phyloP scores from a whole-genome alignment of 768 basidiomycete species.

The Podaxis mareebaensis region DNA sequence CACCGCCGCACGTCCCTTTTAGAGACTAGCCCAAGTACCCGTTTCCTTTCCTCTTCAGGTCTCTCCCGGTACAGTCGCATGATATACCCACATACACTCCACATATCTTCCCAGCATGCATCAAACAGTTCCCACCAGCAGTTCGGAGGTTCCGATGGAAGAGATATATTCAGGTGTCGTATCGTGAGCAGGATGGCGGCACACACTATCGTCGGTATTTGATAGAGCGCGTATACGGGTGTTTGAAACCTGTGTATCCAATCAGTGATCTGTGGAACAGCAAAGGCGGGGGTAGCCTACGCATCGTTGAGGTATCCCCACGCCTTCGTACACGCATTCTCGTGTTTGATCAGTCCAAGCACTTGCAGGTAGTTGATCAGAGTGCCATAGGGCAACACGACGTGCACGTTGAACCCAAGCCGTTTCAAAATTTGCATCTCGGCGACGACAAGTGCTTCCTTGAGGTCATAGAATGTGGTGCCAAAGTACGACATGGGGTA shows the following conservation, averaged over 20 bases:
- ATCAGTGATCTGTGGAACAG: neutral
- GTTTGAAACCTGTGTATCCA: slow-evolving; percentile 76
- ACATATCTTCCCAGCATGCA: slow-evolving; percentile 85
- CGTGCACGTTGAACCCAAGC: slow-evolving; percentile 92
- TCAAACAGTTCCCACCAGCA: slow-evolving; percentile 97
- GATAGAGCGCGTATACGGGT: slow-evolving; percentile 87
- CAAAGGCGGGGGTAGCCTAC: slow-evolving; percentile 47
- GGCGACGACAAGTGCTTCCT: slow-evolving; percentile 89
- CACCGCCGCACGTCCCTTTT: slow-evolving; percentile 84
- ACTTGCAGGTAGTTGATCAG: slow-evolving; percentile 93
- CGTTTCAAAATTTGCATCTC: slow-evolving; percentile 99
- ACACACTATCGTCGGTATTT: slow-evolving; percentile 87
- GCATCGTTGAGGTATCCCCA: slow-evolving; percentile 98
- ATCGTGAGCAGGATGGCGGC: slow-evolving; percentile 84
- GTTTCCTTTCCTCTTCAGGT: slow-evolving; percentile 41
- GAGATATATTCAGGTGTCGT: slow-evolving; percentile 67
- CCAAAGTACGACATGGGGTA: slow-evolving; percentile 89
- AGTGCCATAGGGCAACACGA: slow-evolving; percentile 91
- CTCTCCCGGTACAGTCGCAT: slow-evolving; percentile 77
- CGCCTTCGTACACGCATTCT: slow-evolving; percentile 70
- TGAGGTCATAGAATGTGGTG: slow-evolving; percentile 88
- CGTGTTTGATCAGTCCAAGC: slow-evolving; percentile 76
- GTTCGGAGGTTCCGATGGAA: slow-evolving; percentile 69
- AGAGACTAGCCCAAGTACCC: slow-evolving; percentile 59
- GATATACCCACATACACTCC: slow-evolving; percentile 80